Base-by-base conservation (phyloP, 2,329 filamentous ascomycete genomes). In the Nigrograna mackinnonii region DNA sequence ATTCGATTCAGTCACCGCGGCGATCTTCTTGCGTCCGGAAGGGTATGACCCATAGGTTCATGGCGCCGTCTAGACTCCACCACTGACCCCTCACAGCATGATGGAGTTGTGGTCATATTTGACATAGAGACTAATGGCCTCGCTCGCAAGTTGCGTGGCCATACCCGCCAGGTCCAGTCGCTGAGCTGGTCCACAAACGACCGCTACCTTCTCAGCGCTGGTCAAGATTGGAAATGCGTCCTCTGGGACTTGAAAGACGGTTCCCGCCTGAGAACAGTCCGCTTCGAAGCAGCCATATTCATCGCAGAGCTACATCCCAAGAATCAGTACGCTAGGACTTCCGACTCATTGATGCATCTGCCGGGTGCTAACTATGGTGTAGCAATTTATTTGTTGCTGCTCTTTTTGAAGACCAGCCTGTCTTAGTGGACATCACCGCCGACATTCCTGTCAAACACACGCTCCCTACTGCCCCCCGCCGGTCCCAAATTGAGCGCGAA, bases 71-170 rank as follows among this genome's bases (percentile, higher is more conserved):
- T 22, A 24, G 6, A 30, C 22, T 44, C 59, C 58, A 41, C 60
- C 54, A 54, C 41, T 55, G 51, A n/a, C 31, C 30, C 31, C 9
- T 30, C 17, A 21, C 50, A 81, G 78, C 76, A 82, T 49, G 94
- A 99, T 72, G 94, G 94, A 54, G 94, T 90, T 4, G 87, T 99
- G 30, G 89, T 95, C 41, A 87, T 99, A 35, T 99, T 95, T 79
- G 94, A 99, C 65, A 83, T 97, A 37, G 95, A 99, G 71, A 99
- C 95, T 7, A 95, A 95, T 79, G 92, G 94, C 26, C 89, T 97
- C 4, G 94, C 94, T 44, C 86, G 91, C 63, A 99, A 97, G 72
- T 77, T 99, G 50, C 84, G 90, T 52, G 94, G 92, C 11, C 94
- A 99, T 71, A 95, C 89, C 37, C 86, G 89, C 63, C 92, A 94